Conservation (phyloP, 2,329 filamentous ascomycete species). For the Ophiosphaerella korrae region DNA sequence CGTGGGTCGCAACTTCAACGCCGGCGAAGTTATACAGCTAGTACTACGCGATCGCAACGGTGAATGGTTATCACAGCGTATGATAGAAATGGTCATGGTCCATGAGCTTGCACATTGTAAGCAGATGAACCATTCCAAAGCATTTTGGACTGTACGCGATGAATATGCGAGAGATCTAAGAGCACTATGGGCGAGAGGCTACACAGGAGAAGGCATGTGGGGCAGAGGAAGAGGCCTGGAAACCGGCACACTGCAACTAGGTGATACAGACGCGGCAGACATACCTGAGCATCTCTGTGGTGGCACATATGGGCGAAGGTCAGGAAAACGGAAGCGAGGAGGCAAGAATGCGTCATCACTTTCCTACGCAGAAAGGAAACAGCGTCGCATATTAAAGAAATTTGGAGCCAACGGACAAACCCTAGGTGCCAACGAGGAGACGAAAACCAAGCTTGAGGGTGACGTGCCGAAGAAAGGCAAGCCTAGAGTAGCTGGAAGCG, state of each 20-base stretch:
- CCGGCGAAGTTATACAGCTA: conserved; percentile 83
- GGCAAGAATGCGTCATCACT: conserved; percentile 54
- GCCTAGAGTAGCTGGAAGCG: conserved; percentile 75
- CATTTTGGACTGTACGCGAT: conserved; percentile 82
- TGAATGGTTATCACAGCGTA: conserved; percentile 77
- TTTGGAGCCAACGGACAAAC: conserved; percentile 73
- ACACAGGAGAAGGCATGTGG: conserved; percentile 85
- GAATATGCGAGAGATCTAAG: conserved; percentile 73
- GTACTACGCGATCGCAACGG: conserved; percentile 72
- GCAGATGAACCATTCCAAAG: conserved; percentile 86
- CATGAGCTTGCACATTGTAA: conserved; percentile 87
- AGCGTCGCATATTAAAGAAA: conserved; percentile 73
- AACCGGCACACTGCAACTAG: conserved; percentile 45
- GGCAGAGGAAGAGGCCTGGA: conserved; percentile 69
- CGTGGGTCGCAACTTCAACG: conserved; percentile 87
- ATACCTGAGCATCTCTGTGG: conserved; percentile 72
- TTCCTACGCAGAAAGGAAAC: conserved; percentile 74
- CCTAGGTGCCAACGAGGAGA: conserved; percentile 71
- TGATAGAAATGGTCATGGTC: conserved; percentile 96
- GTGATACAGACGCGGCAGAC: conserved; percentile 30
- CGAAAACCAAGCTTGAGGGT: conserved; percentile 69
- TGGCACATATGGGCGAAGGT: conserved; percentile 69
- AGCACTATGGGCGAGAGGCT: conserved; percentile 69
- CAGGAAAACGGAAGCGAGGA: conserved; percentile 57
- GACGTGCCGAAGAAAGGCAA: conserved; percentile 66